phyloP scores from a whole-genome alignment of 2,329 filamentous ascomycete genomes.

The Fusarium algeriense region DNA sequence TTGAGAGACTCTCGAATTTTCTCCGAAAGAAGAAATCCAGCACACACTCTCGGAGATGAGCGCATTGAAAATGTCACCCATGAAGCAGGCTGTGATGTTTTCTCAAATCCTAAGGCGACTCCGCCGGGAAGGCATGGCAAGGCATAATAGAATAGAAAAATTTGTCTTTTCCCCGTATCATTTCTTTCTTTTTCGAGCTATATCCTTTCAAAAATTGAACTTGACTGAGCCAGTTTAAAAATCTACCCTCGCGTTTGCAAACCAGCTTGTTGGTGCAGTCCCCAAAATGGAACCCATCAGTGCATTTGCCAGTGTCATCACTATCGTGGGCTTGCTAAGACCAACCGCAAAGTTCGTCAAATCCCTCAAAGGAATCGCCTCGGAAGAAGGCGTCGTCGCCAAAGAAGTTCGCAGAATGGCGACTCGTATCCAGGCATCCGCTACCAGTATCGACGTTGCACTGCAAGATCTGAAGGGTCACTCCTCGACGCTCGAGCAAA shows the following conservation, averaged over 20 bases:
- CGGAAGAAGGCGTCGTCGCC: background rate
- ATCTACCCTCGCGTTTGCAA: too few species aligned
- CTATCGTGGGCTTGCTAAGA: background rate
- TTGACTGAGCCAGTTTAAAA: too few species aligned
- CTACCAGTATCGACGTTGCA: background rate
- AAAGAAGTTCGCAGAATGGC: background rate
- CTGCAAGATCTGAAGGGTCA: background rate
- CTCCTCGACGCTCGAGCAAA: background rate
- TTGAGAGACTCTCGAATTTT: background rate
- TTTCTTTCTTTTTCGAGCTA: too few species aligned
- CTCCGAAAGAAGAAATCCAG: background rate
- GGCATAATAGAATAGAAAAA: too few species aligned
- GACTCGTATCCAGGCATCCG: accelerated
- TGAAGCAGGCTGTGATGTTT: background rate
- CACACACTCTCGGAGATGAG: background rate
- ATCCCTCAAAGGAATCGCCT: background rate
- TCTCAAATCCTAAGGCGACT: background rate
- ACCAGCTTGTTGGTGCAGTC: too few species aligned
- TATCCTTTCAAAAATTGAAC: too few species aligned
- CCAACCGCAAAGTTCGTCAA: background rate
- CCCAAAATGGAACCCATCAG: constrained; percentile 7
- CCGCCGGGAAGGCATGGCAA: background rate
- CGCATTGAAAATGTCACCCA: background rate
- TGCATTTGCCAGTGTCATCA: background rate
- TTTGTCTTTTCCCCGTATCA: too few species aligned